Conservation (phyloP, 202 grass and related monocot genomes). For the Alloteropsis angusta region DNA sequence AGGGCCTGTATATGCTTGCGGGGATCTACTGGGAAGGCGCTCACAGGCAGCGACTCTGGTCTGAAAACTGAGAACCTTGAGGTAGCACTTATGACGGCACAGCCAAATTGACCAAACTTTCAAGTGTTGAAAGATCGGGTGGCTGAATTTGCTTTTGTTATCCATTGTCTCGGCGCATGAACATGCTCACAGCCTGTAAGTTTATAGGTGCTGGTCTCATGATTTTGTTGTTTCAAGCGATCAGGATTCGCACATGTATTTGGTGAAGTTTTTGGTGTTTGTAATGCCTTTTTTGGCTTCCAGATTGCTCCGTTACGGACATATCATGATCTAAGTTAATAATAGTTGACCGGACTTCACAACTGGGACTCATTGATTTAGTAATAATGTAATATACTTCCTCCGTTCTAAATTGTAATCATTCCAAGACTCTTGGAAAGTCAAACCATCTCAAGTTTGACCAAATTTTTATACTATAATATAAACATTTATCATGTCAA, state of each 20-base stretch:
- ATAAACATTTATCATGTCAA: no score
- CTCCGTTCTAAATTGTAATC: no score
- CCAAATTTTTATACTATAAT: no score
- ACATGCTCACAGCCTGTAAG: background rate
- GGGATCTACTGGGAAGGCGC: background rate
- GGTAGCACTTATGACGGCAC: background rate
- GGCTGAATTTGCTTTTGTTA: background rate
- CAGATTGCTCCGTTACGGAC: background rate
- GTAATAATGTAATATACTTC: no score
- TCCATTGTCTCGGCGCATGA: background rate
- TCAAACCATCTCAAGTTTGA: no score
- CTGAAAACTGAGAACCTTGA: background rate
- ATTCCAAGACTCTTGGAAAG: no score
- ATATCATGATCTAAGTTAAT: background rate
- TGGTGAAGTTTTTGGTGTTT: background rate
- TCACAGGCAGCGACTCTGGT: background rate
- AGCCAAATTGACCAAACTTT: background rate
- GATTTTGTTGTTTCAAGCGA: conserved; percentile 6
- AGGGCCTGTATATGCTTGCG: background rate
- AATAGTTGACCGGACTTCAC: background rate
- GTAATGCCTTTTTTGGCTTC: background rate
- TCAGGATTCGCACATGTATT: background rate
- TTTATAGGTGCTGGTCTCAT: background rate
- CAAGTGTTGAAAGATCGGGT: background rate
- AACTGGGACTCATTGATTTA: background rate